A percentile compares a stretch with the other conserved stretches of the same genome.
These are phyloP conservation scores for Xylariaceae sp. DNA, from an alignment of 2,329 filamentous ascomycete genomes.

Conservation along the genomic window DNA sequence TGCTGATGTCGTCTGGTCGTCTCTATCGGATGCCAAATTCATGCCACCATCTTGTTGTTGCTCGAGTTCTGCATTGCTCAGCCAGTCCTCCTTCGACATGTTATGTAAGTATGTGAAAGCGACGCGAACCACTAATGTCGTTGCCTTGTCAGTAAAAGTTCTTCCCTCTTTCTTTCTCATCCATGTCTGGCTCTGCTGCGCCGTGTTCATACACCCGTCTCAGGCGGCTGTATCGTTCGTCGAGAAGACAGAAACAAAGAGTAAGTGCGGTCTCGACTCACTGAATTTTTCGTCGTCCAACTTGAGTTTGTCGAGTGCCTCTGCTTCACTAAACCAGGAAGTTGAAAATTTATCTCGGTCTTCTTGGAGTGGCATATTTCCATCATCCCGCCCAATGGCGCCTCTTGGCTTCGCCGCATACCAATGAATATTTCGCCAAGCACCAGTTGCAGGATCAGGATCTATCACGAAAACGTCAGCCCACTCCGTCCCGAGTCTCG, in stretches of 20 bases:
- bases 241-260: not conserved
- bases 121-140: conserved; percentile 26
- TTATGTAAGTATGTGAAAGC: conserved; percentile 26
- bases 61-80: conserved; percentile 19
- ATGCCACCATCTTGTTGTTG: conserved; percentile 2
- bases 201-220: too few species aligned
- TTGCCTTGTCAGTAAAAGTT: conserved; percentile 13
- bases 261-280: conserved; percentile 17
- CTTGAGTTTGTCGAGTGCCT: conserved; percentile 27
- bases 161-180: not conserved
- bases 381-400: conserved; percentile 24
- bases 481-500: conserved; percentile 1
- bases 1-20: not conserved
- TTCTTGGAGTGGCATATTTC: conserved; percentile 25
- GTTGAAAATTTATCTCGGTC: conserved; percentile 30
- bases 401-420: conserved; percentile 27
- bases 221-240: too few species aligned
- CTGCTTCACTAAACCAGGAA: conserved; percentile 27
- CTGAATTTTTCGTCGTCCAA: conserved; percentile 32
- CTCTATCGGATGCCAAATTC: conserved; percentile 3
- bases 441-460: conserved; percentile 31
- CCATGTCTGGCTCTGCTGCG: too few species aligned
- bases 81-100: conserved; percentile 28
- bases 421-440: conserved; percentile 27
- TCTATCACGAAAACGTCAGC: conserved; percentile 20